Percentiles rank a stretch among this genome's conserved stretches.
Conservation (phyloP, 1,284 basidiomycete species). For the Ustilago sp. region DNA sequence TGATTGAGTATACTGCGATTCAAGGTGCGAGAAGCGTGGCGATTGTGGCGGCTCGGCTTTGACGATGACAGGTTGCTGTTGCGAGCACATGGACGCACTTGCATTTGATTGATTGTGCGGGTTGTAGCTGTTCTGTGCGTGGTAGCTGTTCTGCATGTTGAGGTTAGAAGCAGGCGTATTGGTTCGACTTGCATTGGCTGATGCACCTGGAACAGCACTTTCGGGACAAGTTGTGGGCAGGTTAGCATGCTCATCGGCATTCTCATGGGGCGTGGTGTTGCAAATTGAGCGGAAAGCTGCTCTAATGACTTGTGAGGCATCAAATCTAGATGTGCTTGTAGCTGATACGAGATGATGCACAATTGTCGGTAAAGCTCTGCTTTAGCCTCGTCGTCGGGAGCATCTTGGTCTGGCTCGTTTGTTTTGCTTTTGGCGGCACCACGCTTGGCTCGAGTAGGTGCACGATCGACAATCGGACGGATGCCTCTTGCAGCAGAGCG, state of each 20-base stretch:
- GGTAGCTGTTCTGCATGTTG: not conserved
- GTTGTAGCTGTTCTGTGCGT: not conserved
- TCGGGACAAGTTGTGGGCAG: not conserved
- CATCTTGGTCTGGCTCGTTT: slow-evolving; percentile 35
- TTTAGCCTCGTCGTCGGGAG: slow-evolving; percentile 37
- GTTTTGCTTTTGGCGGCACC: slow-evolving; percentile 24
- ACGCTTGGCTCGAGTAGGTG: slow-evolving; percentile 26
- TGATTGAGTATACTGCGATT: not conserved
- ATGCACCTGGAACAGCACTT: not conserved
- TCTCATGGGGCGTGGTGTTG: slow-evolving; percentile 19
- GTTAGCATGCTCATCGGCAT: slow-evolving; percentile 7
- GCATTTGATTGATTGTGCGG: not conserved
- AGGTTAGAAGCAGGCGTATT: not conserved
- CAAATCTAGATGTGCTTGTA: slow-evolving; percentile 52
- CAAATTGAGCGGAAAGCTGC: slow-evolving; percentile 29
- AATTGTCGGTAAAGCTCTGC: slow-evolving; percentile 42
- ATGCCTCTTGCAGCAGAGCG: slow-evolving; percentile 30
- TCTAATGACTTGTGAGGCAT: slow-evolving; percentile 38
- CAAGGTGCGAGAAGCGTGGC: slow-evolving; percentile 14
- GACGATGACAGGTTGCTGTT: slow-evolving; percentile 12
- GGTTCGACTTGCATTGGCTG: slow-evolving; percentile 12
- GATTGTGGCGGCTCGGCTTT: slow-evolving; percentile 34
- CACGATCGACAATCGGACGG: slow-evolving; percentile 30
- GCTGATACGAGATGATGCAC: slow-evolving; percentile 51
- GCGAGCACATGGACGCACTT: not conserved